Evolutionary conservation across 208 protist species (phyloP).

Genomic region (Crithidia bombi): DNA sequence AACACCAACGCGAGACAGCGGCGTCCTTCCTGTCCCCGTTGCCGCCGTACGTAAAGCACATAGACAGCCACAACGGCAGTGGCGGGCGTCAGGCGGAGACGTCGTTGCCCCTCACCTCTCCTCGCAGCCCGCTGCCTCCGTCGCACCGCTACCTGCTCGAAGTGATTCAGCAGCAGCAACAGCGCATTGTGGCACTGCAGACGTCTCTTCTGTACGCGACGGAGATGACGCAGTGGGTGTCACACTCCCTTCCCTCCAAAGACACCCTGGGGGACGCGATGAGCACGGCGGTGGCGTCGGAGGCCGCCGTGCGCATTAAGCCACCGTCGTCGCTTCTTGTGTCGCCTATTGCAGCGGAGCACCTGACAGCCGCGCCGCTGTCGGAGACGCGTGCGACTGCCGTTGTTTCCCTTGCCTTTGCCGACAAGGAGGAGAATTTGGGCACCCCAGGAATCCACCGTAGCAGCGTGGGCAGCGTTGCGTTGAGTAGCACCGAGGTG

Average conservation of each 20-base stretch:
- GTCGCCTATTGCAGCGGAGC: neutral
- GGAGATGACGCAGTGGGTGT: neutral
- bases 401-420: neutral
- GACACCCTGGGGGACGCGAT: neutral
- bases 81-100: neutral
- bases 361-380: neutral
- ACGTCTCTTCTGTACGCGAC: conserved; percentile 10
- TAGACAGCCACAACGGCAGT: neutral
- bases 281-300: neutral
- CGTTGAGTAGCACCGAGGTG: neutral
- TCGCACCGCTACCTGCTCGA: conserved; percentile 16
- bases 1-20: neutral
- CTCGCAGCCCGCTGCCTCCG: neutral
- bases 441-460: no score
- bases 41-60: neutral
- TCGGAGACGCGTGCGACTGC: neutral
- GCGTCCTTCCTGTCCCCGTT: neutral
- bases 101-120: neutral
- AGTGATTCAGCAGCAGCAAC: conserved; percentile 30
- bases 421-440: neutral
- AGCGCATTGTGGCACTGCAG: conserved; percentile 31
- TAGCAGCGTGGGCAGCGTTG: neutral
- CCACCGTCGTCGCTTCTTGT: neutral
- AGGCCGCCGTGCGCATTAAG: neutral
- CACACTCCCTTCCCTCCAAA: conserved; percentile 9